Percentiles rank a stretch among this genome's conserved stretches.
Conservation (phyloP, 345 rosid species). For the Eucalyptus brandiana region DNA sequence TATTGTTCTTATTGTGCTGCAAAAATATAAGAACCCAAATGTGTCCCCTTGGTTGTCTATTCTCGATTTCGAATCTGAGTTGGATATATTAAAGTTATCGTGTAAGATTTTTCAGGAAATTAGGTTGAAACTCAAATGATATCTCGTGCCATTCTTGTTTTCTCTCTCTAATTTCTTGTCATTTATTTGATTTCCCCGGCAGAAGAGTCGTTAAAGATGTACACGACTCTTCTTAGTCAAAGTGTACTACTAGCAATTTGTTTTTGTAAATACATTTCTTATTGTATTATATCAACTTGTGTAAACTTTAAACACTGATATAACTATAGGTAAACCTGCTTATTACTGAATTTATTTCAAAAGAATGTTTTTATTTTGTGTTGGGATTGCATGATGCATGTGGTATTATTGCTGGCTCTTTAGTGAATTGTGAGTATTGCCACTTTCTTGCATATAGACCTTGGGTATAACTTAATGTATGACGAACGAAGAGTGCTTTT, state of each 20-base stretch:
- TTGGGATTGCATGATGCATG: neutral
- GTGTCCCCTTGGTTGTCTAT: neutral
- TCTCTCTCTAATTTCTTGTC: neutral
- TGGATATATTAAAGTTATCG: neutral
- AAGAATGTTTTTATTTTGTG: neutral
- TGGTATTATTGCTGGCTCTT: neutral
- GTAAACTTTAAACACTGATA: neutral
- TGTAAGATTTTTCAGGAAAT: neutral
- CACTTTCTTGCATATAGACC: neutral
- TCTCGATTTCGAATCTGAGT: neutral
- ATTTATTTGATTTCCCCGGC: neutral
- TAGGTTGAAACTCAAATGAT: neutral
- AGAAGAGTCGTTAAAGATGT: neutral
- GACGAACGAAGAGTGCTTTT: neutral
- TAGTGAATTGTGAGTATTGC: neutral
- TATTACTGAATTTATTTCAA: neutral
- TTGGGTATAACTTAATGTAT: neutral
- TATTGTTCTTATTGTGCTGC: neutral
- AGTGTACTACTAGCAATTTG: neutral
- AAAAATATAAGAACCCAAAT: neutral
- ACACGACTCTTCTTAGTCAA: neutral
- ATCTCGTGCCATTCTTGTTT: neutral
- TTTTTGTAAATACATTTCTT: neutral
- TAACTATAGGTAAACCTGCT: neutral
- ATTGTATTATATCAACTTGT: neutral